Base-by-base conservation (phyloP, 139 green algal genomes). In the Axilococcus clingmanii region DNA sequence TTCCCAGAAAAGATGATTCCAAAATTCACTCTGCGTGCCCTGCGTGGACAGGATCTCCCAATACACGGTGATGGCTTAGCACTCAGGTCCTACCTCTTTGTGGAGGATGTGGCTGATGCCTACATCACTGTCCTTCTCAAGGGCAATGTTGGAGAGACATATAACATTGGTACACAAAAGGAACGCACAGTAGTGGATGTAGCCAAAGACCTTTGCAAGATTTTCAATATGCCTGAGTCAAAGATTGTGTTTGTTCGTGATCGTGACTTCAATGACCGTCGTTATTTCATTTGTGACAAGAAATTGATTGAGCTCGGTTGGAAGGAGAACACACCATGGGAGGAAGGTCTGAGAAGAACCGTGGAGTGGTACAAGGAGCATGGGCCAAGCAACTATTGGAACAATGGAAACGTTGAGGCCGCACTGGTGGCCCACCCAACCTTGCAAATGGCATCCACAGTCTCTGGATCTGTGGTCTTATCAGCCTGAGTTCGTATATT, bases 141-240 rank as follows among this genome's bases (percentile, higher is more conserved):
- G 55, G 73, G 65, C 24, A 16, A 19, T 15, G 23, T 65, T 27
- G 87, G 89, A 1, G 75, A 91, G 64, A 68, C 85, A 3, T 99
- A 99, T 81, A 97, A 98, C 80, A 95, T 99, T 40, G 91, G 92
- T 35, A 96, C 85, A 0, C 74, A 95, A 40, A 78, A 79, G 52
- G 86, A 98, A 79, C 76, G 89, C 19, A 87, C 72, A 12, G 88
- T 98, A 32, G 45, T 82, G 37, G 80, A 95, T 31, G 92, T 98
- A 27, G 83, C 79, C 0, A 23, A 38, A 0, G 74, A 86, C 56
- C 81, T 89, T 22, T 55, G 34, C 22, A 59, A 59, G 15, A 58
- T 63, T 47, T 78, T 90, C 40, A 59, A 78, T 12, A 27, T 87
- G 52, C n/a, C n/a, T n/a, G 45, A 68, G 38, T 40, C 57, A 30